Conservation (phyloP, 208 protist species). For the Leptomonas seymouri region DNA sequence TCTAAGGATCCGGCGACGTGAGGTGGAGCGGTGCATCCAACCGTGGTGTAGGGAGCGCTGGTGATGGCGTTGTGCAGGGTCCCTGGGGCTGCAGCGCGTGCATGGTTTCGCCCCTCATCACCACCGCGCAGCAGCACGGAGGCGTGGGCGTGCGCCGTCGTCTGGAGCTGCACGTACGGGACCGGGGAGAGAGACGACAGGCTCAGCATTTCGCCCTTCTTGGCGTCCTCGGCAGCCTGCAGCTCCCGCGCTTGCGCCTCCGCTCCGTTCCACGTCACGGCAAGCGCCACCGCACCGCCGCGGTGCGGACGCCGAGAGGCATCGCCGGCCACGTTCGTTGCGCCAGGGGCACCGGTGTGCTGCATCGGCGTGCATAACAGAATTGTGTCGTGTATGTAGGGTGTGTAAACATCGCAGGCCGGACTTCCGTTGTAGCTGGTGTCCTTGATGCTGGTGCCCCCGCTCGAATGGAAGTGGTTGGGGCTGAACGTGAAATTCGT, state of each 20-base stretch:
- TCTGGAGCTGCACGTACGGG: conserved; percentile 1
- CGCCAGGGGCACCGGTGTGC: background rate
- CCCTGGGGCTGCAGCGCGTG: background rate
- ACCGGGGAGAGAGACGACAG: conserved; percentile 7
- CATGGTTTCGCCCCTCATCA: background rate
- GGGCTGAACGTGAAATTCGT: conserved; percentile 33
- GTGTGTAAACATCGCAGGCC: conserved; percentile 20
- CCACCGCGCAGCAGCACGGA: background rate
- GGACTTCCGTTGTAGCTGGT: background rate
- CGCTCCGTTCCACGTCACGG: conserved; percentile 48
- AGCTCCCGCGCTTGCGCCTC: conserved; percentile 37
- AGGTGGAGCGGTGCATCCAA: background rate
- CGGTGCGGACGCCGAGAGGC: no score
- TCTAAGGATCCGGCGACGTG: background rate
- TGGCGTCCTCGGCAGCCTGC: conserved; percentile 17
- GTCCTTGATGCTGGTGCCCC: background rate
- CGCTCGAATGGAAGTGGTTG: conserved; percentile 21
- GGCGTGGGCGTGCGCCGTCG: background rate
- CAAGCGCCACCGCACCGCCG: conserved; percentile 30
- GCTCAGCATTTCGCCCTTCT: conserved; percentile 10
- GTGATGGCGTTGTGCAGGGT: conserved; percentile 1
- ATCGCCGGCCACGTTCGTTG: no score
- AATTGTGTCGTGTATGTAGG: conserved; percentile 65
- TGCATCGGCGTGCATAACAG: conserved; percentile 34
- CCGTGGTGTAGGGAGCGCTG: background rate